Evolutionary conservation across 257 asterid genomes (phyloP).

Genomic region (Craterostigma plantagineum): DNA sequence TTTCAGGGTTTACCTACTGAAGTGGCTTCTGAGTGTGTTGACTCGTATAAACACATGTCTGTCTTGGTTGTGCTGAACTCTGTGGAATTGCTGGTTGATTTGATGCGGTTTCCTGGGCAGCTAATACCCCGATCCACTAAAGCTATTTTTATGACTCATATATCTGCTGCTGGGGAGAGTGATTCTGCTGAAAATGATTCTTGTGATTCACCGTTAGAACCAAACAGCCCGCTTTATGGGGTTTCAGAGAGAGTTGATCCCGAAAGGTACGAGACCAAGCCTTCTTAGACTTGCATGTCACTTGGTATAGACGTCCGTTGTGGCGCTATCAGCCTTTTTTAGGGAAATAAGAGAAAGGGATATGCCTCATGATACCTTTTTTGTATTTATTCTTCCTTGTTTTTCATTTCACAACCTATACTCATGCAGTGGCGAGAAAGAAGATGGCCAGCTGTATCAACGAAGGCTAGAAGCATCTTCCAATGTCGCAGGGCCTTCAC

Average conservation of each 20-base stretch:
- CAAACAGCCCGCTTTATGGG: conserved; percentile 92
- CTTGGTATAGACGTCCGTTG: too few species aligned
- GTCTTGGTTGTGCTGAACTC: conserved; percentile 70
- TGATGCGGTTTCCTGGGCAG: conserved; percentile 90
- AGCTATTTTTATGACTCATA: conserved; percentile 75
- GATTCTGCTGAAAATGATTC: conserved; percentile 99
- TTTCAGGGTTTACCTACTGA: conserved; percentile 88
- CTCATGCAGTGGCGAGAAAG: conserved; percentile 64
- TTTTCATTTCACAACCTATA: conserved; percentile 7
- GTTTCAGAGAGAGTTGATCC: conserved; percentile 63
- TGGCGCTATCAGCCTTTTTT: background rate
- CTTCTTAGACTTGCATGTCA: conserved; percentile 1
- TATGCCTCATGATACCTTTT: conserved; percentile 1
- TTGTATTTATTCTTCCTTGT: conserved; percentile 7
- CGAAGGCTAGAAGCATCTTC: conserved; percentile 59
- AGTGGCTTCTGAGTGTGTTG: conserved; percentile 67
- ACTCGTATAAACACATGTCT: conserved; percentile 88
- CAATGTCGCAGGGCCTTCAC: conserved; percentile 67
- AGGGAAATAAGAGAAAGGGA: conserved; percentile 5
- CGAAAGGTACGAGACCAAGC: conserved; percentile 37
- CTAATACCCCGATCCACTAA: conserved; percentile 65
- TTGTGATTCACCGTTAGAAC: conserved; percentile 97
- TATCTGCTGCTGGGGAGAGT: conserved; percentile 92
- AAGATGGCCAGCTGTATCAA: conserved; percentile 53
- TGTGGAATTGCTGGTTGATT: conserved; percentile 60